A percentile compares a stretch with the other conserved stretches of the same genome.
Conservation (phyloP, 2,329 filamentous ascomycete species). For the Cryphonectria naterciae region DNA sequence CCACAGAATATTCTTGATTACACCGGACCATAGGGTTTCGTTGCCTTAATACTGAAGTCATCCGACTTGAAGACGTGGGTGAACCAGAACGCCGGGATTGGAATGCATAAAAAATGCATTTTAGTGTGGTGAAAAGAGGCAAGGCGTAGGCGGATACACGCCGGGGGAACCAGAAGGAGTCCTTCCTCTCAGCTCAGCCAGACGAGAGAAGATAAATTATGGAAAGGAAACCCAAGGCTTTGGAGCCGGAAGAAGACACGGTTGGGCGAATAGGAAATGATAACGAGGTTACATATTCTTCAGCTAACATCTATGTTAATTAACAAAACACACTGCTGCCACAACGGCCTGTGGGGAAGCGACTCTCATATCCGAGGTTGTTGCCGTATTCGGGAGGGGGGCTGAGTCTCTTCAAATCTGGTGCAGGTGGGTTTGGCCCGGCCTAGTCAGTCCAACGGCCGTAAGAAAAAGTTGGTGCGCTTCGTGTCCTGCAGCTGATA, state of each 20-base stretch:
- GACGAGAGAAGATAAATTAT: neutral
- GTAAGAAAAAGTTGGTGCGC: conserved; percentile 11
- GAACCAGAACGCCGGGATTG: conserved; percentile 5
- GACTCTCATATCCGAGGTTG: neutral
- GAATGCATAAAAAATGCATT: neutral
- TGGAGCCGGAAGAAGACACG: neutral
- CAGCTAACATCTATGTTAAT: neutral
- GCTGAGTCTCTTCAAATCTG: neutral
- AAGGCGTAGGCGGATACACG: neutral
- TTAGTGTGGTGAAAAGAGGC: neutral
- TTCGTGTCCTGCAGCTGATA: neutral
- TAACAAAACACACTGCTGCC: neutral
- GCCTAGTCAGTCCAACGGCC: neutral
- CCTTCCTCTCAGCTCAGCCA: too few relatives aligned
- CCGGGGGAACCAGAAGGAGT: too few relatives aligned
- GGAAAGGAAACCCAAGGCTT: neutral
- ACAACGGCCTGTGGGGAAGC: neutral
- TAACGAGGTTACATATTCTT: neutral
- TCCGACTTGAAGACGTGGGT: neutral
- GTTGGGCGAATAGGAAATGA: neutral
- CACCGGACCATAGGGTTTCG: too few relatives aligned
- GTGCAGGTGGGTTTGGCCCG: neutral
- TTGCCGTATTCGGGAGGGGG: neutral
- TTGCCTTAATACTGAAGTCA: neutral
- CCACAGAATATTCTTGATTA: neutral